Evolutionary conservation across 257 asterid species (phyloP), one percentile per base, ranked within the genome.

Genomic region (Sherardia arvensis): DNA sequence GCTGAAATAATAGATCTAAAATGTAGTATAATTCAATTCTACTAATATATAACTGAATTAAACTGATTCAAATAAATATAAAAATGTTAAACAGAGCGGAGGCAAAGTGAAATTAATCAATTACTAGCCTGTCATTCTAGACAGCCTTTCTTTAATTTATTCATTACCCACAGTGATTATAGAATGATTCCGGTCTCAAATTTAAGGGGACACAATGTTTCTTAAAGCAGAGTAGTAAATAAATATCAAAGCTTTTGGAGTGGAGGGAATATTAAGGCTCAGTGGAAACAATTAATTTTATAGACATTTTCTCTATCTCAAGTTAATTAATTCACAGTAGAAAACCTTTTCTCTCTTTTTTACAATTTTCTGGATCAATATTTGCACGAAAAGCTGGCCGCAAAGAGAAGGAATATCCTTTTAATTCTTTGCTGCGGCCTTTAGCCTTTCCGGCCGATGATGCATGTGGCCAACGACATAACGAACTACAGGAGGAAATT

Each of bases 131-230:
- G 51, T 65, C 61, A 76, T 63, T 49, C 55, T 23, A 68, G 70
- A 57, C 76, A 65, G 73, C 47, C 38, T 71, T 69, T 56, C 59
- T 59, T 67, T 70, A 62, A 15, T 29, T 8, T 58, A 6, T 58
- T 5, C 33, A 26, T 56, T 71, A 63, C 63, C 51, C 48, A 2
- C 8, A 68, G 71, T 56, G 74, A 30, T 54, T 65, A 34, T 54
- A 64, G 69, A 76, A 79, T 72, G 82, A 84, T 85, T 80, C 36
- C 66, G 80, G 83, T 79, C 73, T 79, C 70, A 55, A 80, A 59
- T 76, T 56, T 53, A 67, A 74, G 86, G 88, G 86, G 80, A 79
- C 94, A 83, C 29, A 48, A 61, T 88, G 89, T 81, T 73, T 56
- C 60, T 30, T 71, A 85, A 88, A 79, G 91, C 60, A 62, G 48